Percentiles rank a stretch among this genome's conserved stretches.
These are phyloP conservation scores for Syzygium jambos DNA, from an alignment of 345 rosid genomes.

Conservation along the genomic window DNA sequence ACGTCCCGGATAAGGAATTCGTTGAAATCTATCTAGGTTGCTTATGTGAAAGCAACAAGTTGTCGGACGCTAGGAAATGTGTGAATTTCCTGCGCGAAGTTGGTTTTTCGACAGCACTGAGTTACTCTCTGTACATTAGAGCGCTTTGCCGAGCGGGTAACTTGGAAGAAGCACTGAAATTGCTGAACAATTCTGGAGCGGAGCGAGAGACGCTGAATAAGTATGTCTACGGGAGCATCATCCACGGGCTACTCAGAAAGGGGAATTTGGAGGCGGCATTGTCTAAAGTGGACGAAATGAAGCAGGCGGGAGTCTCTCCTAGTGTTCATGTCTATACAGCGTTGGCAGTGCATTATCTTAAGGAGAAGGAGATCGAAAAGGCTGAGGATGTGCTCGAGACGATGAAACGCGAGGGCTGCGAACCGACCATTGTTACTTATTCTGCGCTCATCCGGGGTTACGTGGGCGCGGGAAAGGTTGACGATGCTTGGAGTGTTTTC, in stretches of 20 bases:
- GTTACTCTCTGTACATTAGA: slow-evolving; percentile 51
- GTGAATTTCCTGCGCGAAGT: slow-evolving; percentile 30
- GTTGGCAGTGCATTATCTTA: slow-evolving; percentile 52
- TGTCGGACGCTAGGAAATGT: slow-evolving; percentile 47
- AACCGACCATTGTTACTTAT: slow-evolving; percentile 57
- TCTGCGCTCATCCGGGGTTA: slow-evolving; percentile 65
- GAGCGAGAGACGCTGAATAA: slow-evolving; percentile 37
- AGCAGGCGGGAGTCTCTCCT: slow-evolving; percentile 40
- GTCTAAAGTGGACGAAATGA: slow-evolving; percentile 58
- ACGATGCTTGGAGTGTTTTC: slow-evolving; percentile 54
- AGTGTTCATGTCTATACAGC: slow-evolving; percentile 71
- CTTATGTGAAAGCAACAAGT: slow-evolving; percentile 49
- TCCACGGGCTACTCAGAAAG: slow-evolving; percentile 46
- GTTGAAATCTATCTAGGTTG: slow-evolving; percentile 51
- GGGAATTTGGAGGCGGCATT: slow-evolving; percentile 54
- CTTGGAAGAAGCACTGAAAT: slow-evolving; percentile 51
- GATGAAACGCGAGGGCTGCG: slow-evolving; percentile 47
- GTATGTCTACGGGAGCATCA: slow-evolving; percentile 53
- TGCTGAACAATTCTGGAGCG: slow-evolving; percentile 21
- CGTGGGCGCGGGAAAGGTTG: slow-evolving; percentile 35
- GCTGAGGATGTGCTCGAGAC: slow-evolving; percentile 33
- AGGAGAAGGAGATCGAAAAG: slow-evolving; percentile 43
- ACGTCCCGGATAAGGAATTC: slow-evolving; percentile 54
- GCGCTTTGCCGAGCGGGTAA: slow-evolving; percentile 70
- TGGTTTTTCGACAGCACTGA: slow-evolving; percentile 45